Percentiles rank a stretch among this genome's conserved stretches.
These are phyloP conservation scores for Russula ochroleuca DNA, from an alignment of 768 basidiomycete species.

Conservation along the genomic window DNA sequence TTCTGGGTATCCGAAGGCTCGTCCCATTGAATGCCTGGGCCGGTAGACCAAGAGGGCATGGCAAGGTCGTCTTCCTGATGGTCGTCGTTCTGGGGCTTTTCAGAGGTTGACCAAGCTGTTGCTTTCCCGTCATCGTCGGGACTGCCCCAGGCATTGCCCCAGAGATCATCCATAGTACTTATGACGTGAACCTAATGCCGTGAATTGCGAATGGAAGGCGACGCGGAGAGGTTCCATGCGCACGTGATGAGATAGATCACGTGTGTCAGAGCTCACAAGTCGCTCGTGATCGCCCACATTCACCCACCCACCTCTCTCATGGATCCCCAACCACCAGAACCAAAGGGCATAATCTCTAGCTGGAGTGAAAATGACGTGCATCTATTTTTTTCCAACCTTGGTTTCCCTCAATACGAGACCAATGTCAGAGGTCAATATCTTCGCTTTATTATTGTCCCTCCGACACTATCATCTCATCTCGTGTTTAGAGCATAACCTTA, in stretches of 20 bases:
- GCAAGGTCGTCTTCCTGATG: conserved; percentile 54
- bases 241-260: conserved; percentile 14
- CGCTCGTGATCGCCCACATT: conserved; percentile 8
- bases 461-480: conserved; percentile 12
- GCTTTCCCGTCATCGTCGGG: conserved; percentile 29
- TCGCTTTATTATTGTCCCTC: conserved; percentile 22
- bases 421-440: conserved; percentile 67
- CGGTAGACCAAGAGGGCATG: conserved; percentile 54
- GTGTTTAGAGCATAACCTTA: conserved; percentile 78
- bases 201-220: no score
- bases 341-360: conserved; percentile 39
- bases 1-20: conserved; percentile 41
- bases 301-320: conserved; percentile 25
- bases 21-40: conserved; percentile 44
- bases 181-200: background rate
- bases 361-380: conserved; percentile 82
- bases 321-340: conserved; percentile 34
- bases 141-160: conserved; percentile 67
- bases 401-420: conserved; percentile 79
- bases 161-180: conserved; percentile 66
- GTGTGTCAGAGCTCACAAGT: background rate
- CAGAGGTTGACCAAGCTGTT: background rate
- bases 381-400: conserved; percentile 68
- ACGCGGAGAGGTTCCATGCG: conserved; percentile 44
- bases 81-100: conserved; percentile 28